phyloP scores from a whole-genome alignment of 192 early-diverging fungal genomes.

The Geosiphon pyriformis region DNA sequence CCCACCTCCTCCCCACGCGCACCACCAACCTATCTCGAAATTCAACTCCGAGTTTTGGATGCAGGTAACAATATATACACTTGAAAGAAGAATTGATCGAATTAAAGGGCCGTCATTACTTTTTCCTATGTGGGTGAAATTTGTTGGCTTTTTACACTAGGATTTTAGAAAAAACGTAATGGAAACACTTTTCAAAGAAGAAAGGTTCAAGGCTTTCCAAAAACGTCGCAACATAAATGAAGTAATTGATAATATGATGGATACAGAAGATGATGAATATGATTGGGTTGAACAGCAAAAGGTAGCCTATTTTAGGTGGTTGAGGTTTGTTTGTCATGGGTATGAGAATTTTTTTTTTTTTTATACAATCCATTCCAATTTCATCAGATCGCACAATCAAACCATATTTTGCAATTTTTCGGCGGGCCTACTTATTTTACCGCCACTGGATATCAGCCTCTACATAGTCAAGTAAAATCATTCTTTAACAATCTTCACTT shows the following conservation, averaged over 20 bases:
- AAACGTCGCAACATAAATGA: conserved; percentile 11
- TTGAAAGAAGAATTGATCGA: neutral
- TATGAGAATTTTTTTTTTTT: too few species aligned
- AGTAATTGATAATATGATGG: conserved; percentile 21
- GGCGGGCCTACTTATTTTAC: neutral
- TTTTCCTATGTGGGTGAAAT: neutral
- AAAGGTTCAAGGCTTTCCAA: conserved; percentile 29
- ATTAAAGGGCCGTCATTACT: neutral
- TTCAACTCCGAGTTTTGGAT: conserved; percentile 26
- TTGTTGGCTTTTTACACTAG: neutral
- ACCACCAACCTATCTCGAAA: conserved; percentile 29
- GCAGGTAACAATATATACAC: conserved; percentile 26
- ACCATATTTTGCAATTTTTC: neutral
- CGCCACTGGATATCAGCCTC: neutral
- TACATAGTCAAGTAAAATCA: neutral
- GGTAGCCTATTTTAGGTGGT: conserved; percentile 1
- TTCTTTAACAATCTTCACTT: neutral
- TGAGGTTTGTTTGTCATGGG: too few species aligned
- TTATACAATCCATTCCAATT: too few species aligned
- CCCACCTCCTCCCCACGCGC: conserved; percentile 22
- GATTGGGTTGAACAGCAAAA: conserved; percentile 25
- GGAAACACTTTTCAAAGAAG: conserved; percentile 26
- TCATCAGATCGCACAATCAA: neutral
- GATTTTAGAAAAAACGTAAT: conserved; percentile 19
- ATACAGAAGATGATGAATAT: conserved; percentile 23